Conservation (phyloP, 2,329 filamentous ascomycete species). For the Xylariales sp. region DNA sequence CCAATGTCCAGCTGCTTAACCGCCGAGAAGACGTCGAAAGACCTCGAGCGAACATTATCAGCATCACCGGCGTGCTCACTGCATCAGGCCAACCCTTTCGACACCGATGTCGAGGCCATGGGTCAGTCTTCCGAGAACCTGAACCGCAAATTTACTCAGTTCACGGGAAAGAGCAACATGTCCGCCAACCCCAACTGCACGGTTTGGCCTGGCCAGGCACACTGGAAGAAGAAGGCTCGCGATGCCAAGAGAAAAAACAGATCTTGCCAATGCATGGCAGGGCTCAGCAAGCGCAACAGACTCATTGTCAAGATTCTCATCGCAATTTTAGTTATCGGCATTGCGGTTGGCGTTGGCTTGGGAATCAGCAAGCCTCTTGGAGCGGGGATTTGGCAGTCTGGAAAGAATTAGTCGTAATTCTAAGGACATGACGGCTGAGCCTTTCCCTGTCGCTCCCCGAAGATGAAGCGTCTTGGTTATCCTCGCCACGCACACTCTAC, state of each 20-base stretch:
- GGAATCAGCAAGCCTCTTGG: conserved; percentile 58
- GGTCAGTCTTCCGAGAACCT: conserved; percentile 32
- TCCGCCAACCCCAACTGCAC: conserved; percentile 49
- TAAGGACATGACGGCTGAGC: too few relatives aligned
- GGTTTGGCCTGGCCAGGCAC: conserved; percentile 56
- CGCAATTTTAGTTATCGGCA: conserved; percentile 45
- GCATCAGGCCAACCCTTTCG: conserved; percentile 45
- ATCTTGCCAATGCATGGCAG: conserved; percentile 49
- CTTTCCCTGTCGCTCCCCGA: too few relatives aligned
- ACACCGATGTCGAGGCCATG: conserved; percentile 54
- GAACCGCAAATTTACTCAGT: conserved; percentile 25
- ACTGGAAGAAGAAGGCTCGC: conserved; percentile 58
- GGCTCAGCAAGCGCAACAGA: conserved; percentile 48
- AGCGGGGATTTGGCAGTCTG: conserved; percentile 53
- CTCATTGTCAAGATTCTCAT: conserved; percentile 52
- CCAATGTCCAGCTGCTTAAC: conserved; percentile 6
- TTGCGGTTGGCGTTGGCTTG: conserved; percentile 52
- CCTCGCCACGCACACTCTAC: too few relatives aligned
- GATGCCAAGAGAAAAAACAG: conserved; percentile 46
- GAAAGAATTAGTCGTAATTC: too few relatives aligned
- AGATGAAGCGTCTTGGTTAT: background rate
- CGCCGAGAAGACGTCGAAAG: conserved; percentile 13
- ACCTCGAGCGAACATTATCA: conserved; percentile 28
- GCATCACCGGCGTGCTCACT: conserved; percentile 40
- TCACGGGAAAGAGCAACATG: conserved; percentile 32